A percentile compares a stretch with the other conserved stretches of the same genome.
These are phyloP conservation scores for Limnanthes douglasii DNA, from an alignment of 345 rosid species.

Conservation along the genomic window DNA sequence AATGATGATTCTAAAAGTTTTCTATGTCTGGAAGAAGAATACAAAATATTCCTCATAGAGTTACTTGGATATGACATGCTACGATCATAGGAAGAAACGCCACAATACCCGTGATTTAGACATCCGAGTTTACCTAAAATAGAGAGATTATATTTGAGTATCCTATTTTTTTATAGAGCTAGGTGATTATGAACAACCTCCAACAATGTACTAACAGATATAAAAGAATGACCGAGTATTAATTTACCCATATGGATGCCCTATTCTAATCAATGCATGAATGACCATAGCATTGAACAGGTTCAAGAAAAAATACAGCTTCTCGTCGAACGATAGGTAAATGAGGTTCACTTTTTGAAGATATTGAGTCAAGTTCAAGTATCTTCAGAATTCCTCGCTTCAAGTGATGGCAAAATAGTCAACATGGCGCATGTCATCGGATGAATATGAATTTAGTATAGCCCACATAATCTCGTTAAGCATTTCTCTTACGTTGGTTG, in stretches of 20 bases:
- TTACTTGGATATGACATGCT: conserved; percentile 31
- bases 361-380: conserved; percentile 43
- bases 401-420: conserved; percentile 47
- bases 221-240: conserved; percentile 51
- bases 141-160: conserved; percentile 34
- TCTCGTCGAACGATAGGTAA: conserved; percentile 38
- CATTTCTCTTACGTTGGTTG: conserved; percentile 22
- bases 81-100: conserved; percentile 36
- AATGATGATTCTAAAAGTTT: conserved; percentile 39
- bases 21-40: conserved; percentile 41
- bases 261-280: conserved; percentile 64
- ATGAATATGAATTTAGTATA: conserved; percentile 56
- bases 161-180: conserved; percentile 48
- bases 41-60: conserved; percentile 26
- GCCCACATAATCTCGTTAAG: conserved; percentile 66
- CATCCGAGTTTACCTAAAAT: conserved; percentile 30
- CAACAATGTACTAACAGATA: conserved; percentile 63
- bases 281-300: conserved; percentile 86
- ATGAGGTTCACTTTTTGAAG: conserved; percentile 59
- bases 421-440: conserved; percentile 44
- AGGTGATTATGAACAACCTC: conserved; percentile 62
- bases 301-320: conserved; percentile 71
- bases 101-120: conserved; percentile 29
- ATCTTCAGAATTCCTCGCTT: conserved; percentile 85
- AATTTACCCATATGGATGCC: conserved; percentile 43